These are phyloP conservation scores for Cruciata laevipes DNA, from an alignment of 257 asterid genomes.

Conservation along the genomic window DNA sequence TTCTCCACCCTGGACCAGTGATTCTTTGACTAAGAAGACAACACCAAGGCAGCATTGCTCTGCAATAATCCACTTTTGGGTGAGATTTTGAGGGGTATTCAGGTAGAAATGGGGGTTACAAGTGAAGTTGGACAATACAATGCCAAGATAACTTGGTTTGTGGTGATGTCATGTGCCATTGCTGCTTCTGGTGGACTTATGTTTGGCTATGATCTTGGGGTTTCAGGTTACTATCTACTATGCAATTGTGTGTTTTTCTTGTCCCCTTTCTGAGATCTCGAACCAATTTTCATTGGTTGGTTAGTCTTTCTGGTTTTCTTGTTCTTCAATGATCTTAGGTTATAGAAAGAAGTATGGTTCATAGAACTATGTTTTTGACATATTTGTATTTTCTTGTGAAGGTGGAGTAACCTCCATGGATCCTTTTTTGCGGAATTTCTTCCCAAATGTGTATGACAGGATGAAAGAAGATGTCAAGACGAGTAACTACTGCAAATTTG, in stretches of 20 bases:
- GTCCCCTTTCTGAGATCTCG: too few relatives aligned
- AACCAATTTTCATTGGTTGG: too few relatives aligned
- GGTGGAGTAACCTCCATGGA: constrained; percentile 1
- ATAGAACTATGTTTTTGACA: too few relatives aligned
- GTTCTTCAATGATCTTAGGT: too few relatives aligned
- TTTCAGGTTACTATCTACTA: background rate
- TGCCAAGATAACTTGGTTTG: background rate
- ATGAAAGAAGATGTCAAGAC: background rate
- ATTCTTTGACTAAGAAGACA: too few relatives aligned
- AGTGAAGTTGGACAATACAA: constrained; percentile 3
- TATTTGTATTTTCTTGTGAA: background rate
- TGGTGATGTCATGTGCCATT: background rate
- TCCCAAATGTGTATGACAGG: background rate
- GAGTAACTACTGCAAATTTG: background rate
- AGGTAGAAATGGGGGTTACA: background rate
- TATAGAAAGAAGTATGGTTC: too few relatives aligned
- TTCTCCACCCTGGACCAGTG: background rate
- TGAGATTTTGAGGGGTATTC: background rate
- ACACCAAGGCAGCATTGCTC: too few relatives aligned
- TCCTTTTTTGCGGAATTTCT: background rate
- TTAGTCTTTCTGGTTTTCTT: background rate
- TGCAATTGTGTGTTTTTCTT: background rate
- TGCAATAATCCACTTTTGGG: background rate
- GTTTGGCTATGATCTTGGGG: background rate
- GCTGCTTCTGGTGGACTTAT: background rate